Evolutionary conservation across 1,139 yeast species (phyloP), one percentile per base, ranked within the genome.

Genomic region (Kazachstania sp.): DNA sequence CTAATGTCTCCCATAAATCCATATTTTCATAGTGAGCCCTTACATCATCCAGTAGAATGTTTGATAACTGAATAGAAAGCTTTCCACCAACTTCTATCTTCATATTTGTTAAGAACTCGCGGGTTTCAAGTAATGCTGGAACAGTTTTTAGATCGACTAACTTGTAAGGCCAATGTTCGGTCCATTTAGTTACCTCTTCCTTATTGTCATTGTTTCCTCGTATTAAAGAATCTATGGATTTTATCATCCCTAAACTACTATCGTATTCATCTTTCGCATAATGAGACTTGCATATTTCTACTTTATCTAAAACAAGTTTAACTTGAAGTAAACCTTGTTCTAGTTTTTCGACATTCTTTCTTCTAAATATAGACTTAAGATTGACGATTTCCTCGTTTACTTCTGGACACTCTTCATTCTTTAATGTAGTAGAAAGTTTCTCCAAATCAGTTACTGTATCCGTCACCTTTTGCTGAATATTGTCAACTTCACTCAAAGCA

Each of bases 401-500:
- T 49, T 79, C 79, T 9, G 72, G 68, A 13, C 63, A 57, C 48
- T 81, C 83, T 20, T 81, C 64, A 0, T 51, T 46, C 2, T 67
- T 60, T 6, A 84, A 58, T 26, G 73, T 69, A 1, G 57, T 47
- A 41, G 73, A 67, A 15, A 90, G 68, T 1, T 60, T 60, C 31
- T 73, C 67, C 45, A 86, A 72, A 42, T 73, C 68, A 2, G 64
- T 64, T 0, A 82, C 70, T 37, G 88, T 76, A 8, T 65, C 63
- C 7, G 72, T 66, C 0, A 94, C 79, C 52, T 79, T 79, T 1
- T 63, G 61, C 47, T 81, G 78, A 41, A 92, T 81, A 9, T 71
- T 72, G 54, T 63, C 63, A 50, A 94, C 75, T 55, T 86, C 95
- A 48, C 81, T 88, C 49, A 94, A 70, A 0, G 96, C 90, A 45